Percentiles rank a stretch among this genome's conserved stretches.
These are phyloP conservation scores for Linnemannia elongata DNA, from an alignment of 192 early-diverging fungal species.

Conservation along the genomic window DNA sequence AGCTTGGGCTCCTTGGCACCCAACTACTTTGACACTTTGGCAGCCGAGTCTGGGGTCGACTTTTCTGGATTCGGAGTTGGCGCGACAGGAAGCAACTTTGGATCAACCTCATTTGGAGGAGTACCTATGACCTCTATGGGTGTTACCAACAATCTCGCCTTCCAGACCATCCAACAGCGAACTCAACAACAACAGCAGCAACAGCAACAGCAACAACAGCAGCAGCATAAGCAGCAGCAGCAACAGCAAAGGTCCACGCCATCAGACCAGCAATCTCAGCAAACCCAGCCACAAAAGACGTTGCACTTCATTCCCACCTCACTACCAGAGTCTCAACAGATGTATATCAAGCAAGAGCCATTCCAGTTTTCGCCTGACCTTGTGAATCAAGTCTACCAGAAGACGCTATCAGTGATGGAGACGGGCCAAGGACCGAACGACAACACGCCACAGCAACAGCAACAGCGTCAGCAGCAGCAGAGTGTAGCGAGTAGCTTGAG, in stretches of 20 bases:
- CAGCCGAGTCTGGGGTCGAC: constrained; percentile 36
- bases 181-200: constrained; percentile 30
- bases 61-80: constrained; percentile 54
- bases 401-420: constrained; percentile 48
- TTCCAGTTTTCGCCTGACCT: constrained; percentile 53
- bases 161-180: constrained; percentile 31
- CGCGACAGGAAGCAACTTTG: constrained; percentile 33
- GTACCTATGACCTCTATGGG: constrained; percentile 20
- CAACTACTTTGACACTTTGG: constrained; percentile 38
- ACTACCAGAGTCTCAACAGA: constrained; percentile 22
- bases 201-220: constrained; percentile 22
- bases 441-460: background rate
- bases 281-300: constrained; percentile 10
- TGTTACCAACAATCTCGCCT: constrained; percentile 18
- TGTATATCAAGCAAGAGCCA: constrained; percentile 46
- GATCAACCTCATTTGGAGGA: constrained; percentile 22
- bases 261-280: background rate
- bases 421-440: constrained; percentile 7
- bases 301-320: background rate
- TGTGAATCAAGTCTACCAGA: constrained; percentile 57
- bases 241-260: constrained; percentile 24
- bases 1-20: constrained; percentile 42
- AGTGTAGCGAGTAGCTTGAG: constrained; percentile 6
- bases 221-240: constrained; percentile 22
- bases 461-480: constrained; percentile 5